These are phyloP conservation scores for Suillus paluster DNA, from an alignment of 768 basidiomycete species.

Conservation along the genomic window DNA sequence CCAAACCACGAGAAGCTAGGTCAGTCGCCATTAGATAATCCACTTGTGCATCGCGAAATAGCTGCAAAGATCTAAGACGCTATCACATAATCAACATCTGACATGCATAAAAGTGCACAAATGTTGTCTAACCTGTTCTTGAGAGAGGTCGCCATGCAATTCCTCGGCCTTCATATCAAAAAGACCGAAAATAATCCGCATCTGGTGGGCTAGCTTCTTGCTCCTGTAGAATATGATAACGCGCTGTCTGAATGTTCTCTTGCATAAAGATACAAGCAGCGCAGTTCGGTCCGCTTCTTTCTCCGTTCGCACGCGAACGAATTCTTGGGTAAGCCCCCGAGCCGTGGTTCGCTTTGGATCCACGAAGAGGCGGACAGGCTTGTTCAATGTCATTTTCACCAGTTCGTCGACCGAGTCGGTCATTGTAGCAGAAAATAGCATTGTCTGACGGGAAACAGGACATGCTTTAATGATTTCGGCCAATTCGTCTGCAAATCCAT, in stretches of 20 bases:
- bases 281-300: constrained; percentile 79
- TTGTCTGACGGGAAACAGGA: constrained; percentile 88
- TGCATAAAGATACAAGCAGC: constrained; percentile 81
- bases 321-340: constrained; percentile 88
- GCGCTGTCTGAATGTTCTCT: constrained; percentile 79
- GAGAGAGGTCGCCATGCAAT: constrained; percentile 92
- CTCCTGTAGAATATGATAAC: constrained; percentile 95
- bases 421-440: constrained; percentile 99
- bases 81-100: constrained; percentile 33
- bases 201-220: constrained; percentile 97
- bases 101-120: constrained; percentile 7
- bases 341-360: constrained; percentile 92
- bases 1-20: constrained; percentile 91
- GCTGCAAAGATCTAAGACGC: constrained; percentile 85
- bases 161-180: constrained; percentile 91
- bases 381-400: constrained; percentile 89
- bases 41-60: constrained; percentile 86
- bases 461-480: constrained; percentile 92
- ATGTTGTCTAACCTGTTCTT: constrained; percentile 76
- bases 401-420: constrained; percentile 95
- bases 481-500: constrained; percentile 95
- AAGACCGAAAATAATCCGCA: constrained; percentile 90
- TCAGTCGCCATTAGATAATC: constrained; percentile 97
- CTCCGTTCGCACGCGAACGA: constrained; percentile 85
- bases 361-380: constrained; percentile 93